A percentile compares a stretch with the other conserved stretches of the same genome.
phyloP scores from a whole-genome alignment of 768 basidiomycete genomes.

The Dictyophora rubrovolvata region DNA sequence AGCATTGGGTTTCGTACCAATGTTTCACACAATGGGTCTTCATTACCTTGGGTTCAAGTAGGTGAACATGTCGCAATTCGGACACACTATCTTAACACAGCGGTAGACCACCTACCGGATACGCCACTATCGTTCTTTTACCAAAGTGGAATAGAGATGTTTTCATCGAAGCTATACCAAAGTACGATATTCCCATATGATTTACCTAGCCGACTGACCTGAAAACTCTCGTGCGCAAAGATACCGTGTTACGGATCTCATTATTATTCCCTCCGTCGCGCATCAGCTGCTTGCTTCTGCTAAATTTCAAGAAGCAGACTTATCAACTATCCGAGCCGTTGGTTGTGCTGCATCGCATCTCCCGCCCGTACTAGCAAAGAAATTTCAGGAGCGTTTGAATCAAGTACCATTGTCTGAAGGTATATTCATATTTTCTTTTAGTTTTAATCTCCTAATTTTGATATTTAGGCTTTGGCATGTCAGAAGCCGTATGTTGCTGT shows the following conservation, averaged over 20 bases:
- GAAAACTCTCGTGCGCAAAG: conserved; percentile 28
- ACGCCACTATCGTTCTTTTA: conserved; percentile 45
- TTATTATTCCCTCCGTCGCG: conserved; percentile 50
- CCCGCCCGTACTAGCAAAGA: conserved; percentile 42
- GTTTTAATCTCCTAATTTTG: not conserved
- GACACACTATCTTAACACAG: not conserved
- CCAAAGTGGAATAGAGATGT: conserved; percentile 47
- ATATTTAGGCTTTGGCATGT: conserved; percentile 56
- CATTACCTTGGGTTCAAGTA: conserved; percentile 33
- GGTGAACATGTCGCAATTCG: not conserved
- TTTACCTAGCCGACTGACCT: conserved; percentile 21
- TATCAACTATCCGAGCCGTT: conserved; percentile 37
- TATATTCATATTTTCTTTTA: conserved; percentile 16
- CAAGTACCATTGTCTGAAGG: conserved; percentile 34
- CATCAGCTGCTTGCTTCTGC: conserved; percentile 55
- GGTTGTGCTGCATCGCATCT: conserved; percentile 58
- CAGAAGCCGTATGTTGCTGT: conserved; percentile 43
- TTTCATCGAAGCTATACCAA: conserved; percentile 43
- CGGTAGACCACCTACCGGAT: conserved; percentile 28
- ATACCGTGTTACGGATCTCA: conserved; percentile 40
- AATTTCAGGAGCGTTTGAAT: conserved; percentile 29
- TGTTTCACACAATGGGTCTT: conserved; percentile 59
- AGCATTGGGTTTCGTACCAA: conserved; percentile 47
- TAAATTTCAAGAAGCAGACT: conserved; percentile 33
- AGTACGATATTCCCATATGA: conserved; percentile 33